These are phyloP conservation scores for Sporothrix sp. DNA, from an alignment of 2,329 filamentous ascomycete species.

Conservation along the genomic window DNA sequence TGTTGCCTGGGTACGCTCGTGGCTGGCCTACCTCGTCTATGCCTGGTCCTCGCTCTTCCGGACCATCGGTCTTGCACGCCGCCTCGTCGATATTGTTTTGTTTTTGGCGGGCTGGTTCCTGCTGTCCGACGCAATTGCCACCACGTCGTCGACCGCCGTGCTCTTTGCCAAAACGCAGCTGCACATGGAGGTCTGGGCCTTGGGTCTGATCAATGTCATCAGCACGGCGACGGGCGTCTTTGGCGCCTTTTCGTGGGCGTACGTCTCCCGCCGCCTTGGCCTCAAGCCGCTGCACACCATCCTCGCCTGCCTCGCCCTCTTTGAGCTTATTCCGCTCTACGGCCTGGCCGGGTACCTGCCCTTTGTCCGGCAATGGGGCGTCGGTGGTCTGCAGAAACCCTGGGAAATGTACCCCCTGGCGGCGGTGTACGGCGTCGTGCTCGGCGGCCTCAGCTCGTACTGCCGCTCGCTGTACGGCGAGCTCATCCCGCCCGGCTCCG, in stretches of 20 bases:
- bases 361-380: conserved; percentile 61
- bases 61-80: conserved; percentile 65
- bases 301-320: conserved; percentile 78
- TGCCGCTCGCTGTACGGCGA: conserved; percentile 89
- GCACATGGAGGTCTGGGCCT: conserved; percentile 75
- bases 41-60: conserved; percentile 81
- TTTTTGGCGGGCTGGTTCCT: conserved; percentile 91
- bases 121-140: conserved; percentile 87
- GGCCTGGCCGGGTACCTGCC: conserved; percentile 82
- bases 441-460: conserved; percentile 87
- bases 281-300: conserved; percentile 80
- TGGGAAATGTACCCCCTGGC: conserved; percentile 97
- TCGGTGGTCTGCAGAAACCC: conserved; percentile 77
- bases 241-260: conserved; percentile 85
- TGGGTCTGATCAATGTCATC: conserved; percentile 91
- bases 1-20: conserved; percentile 28
- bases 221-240: conserved; percentile 74
- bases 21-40: conserved; percentile 64
- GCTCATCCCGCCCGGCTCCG: conserved; percentile 84
- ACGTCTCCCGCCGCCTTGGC: conserved; percentile 58
- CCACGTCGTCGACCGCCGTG: conserved; percentile 87
- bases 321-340: conserved; percentile 88
- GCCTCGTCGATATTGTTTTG: conserved; percentile 61
- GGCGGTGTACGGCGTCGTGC: conserved; percentile 82
- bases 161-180: conserved; percentile 92